phyloP scores from a whole-genome alignment of 768 basidiomycete species.

The Psilocybe cyanescens region DNA sequence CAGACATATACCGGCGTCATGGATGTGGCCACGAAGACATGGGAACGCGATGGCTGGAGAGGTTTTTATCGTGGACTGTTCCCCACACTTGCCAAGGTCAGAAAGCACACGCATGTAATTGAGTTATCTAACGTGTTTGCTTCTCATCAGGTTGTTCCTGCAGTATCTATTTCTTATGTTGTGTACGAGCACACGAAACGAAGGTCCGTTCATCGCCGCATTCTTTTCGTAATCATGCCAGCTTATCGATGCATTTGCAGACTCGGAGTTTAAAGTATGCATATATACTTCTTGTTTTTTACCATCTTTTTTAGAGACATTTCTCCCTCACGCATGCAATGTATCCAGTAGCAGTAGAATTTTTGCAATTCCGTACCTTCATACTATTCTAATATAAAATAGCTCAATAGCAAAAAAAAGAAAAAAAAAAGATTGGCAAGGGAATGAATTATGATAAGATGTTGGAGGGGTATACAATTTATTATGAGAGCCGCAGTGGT shows the following conservation, averaged over 20 bases:
- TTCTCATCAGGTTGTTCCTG: constrained; percentile 78
- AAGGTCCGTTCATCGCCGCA: constrained; percentile 48
- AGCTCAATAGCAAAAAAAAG: not conserved
- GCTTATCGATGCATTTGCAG: constrained; percentile 33
- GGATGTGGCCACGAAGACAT: constrained; percentile 84
- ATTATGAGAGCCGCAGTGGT: constrained; percentile 1
- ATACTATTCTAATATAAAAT: constrained; percentile 9
- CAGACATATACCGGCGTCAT: constrained; percentile 86
- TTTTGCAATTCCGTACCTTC: constrained; percentile 14
- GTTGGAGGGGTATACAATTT: constrained; percentile 9
- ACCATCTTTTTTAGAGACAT: constrained; percentile 20
- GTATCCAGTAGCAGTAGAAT: constrained; percentile 26
- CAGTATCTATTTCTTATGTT: constrained; percentile 96
- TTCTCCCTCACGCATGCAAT: constrained; percentile 19
- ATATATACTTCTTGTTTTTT: constrained; percentile 17
- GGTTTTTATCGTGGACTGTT: constrained; percentile 94
- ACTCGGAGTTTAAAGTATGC: constrained; percentile 52
- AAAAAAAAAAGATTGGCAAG: not conserved
- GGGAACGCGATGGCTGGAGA: constrained; percentile 85
- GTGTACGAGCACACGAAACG: constrained; percentile 90
- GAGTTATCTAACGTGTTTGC: not conserved
- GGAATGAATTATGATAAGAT: not conserved
- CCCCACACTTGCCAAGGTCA: constrained; percentile 90
- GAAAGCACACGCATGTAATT: constrained; percentile 3
- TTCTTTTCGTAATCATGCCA: not conserved